Percentiles rank a stretch among this genome's conserved stretches.
These are phyloP conservation scores for Nicotiana attenuata DNA, from an alignment of 257 asterid species.

Conservation along the genomic window DNA sequence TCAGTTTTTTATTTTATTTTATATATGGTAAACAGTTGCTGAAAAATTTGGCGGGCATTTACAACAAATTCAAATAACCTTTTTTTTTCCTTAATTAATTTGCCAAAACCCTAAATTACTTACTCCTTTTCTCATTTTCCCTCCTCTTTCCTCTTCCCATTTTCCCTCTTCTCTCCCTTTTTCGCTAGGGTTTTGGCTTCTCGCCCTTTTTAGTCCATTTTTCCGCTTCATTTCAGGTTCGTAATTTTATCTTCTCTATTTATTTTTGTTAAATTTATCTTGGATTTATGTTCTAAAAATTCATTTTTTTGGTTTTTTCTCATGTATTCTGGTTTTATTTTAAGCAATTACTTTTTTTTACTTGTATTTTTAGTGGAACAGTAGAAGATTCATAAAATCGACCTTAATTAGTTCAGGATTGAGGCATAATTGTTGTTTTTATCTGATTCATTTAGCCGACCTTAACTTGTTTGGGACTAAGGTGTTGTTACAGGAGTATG, in stretches of 20 bases:
- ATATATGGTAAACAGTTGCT: neutral
- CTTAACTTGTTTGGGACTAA: too few relatives aligned
- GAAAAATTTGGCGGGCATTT: conserved; percentile 12
- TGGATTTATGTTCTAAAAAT: neutral
- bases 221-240: neutral
- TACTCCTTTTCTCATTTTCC: neutral
- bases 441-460: too few relatives aligned
- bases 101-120: neutral
- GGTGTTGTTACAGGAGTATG: too few relatives aligned
- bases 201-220: neutral
- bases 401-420: neutral
- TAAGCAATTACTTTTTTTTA: neutral
- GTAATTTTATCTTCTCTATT: neutral
- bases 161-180: neutral
- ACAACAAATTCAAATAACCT: conserved; percentile 1
- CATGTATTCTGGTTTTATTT: neutral
- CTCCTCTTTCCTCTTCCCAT: neutral
- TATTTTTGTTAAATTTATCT: neutral
- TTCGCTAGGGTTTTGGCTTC: neutral
- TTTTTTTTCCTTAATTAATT: neutral
- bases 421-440: neutral
- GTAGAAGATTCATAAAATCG: neutral
- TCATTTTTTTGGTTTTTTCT: neutral
- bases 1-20: neutral
- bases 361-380: neutral